Conservation (phyloP, 2,329 filamentous ascomycete species). For the Colletotrichum agaves region DNA sequence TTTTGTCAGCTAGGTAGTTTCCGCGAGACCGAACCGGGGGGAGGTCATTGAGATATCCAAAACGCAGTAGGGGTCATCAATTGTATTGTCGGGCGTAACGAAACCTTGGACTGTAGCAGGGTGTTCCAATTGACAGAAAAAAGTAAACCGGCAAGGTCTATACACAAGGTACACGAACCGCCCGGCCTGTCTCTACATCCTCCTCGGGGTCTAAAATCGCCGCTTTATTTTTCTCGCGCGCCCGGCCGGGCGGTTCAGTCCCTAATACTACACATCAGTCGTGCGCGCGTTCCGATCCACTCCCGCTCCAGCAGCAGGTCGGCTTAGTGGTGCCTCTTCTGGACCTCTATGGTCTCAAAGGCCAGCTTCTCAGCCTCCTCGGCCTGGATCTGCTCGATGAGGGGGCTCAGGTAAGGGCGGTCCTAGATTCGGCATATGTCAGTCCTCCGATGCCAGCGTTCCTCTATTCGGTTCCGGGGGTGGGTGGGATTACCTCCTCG, state of each 20-base stretch:
- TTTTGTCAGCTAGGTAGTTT: slow-evolving; percentile 37
- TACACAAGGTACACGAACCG: slow-evolving; percentile 39
- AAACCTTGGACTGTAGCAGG: slow-evolving; percentile 30
- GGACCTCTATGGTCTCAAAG: slow-evolving; percentile 61
- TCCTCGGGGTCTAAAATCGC: slow-evolving; percentile 26
- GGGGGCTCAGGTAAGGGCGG: slow-evolving; percentile 62
- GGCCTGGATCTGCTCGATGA: slow-evolving; percentile 63
- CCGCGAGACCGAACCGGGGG: slow-evolving; percentile 15
- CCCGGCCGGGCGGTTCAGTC: slow-evolving; percentile 31
- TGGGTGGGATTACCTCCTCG: slow-evolving; percentile 55
- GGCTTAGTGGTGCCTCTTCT: slow-evolving; percentile 57
- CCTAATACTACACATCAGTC: slow-evolving; percentile 37
- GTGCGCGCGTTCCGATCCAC: slow-evolving; percentile 16
- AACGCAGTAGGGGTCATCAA: slow-evolving; percentile 26
- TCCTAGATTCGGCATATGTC: slow-evolving; percentile 53
- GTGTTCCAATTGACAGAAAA: slow-evolving; percentile 37
- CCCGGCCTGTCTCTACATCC: slow-evolving; percentile 20
- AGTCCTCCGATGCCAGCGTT: slow-evolving; percentile 10
- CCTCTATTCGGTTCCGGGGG: not conserved
- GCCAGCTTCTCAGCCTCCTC: slow-evolving; percentile 62
- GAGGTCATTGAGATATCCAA: slow-evolving; percentile 12
- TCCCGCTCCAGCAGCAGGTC: slow-evolving; percentile 8
- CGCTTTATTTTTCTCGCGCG: slow-evolving; percentile 20
- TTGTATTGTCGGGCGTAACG: slow-evolving; percentile 25
- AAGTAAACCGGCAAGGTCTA: slow-evolving; percentile 38